Conservation (phyloP, 306 rosid genomes). For the Trichosanthes cucumerina region DNA sequence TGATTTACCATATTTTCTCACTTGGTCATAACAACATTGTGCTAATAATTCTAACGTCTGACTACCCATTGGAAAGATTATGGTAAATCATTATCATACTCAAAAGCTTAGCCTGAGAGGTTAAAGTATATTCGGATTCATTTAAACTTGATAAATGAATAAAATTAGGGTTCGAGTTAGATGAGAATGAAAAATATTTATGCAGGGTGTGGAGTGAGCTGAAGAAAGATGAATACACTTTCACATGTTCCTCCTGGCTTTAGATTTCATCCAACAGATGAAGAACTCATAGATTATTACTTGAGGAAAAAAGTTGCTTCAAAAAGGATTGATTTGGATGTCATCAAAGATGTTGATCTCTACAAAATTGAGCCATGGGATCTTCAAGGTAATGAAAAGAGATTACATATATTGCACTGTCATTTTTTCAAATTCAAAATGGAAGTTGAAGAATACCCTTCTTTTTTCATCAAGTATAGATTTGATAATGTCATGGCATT, state of each 20-base stretch:
- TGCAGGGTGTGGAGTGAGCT: conserved; percentile 31
- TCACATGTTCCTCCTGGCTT: conserved; percentile 90
- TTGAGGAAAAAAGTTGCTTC: conserved; percentile 63
- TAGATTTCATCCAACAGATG: conserved; percentile 90
- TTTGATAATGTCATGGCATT: too few species aligned
- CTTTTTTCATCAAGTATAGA: not conserved
- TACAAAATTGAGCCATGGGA: conserved; percentile 97
- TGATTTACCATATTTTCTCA: too few species aligned
- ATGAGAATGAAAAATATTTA: not conserved
- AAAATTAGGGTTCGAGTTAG: not conserved
- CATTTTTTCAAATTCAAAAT: not conserved
- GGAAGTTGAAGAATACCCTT: not conserved
- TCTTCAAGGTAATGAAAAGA: conserved; percentile 52
- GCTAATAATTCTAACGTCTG: too few species aligned
- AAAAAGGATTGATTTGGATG: conserved; percentile 64
- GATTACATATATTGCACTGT: not conserved
- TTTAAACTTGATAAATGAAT: not conserved
- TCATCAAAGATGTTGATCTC: conserved; percentile 81
- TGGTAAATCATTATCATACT: not conserved
- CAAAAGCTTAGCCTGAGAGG: not conserved
- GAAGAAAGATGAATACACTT: conserved; percentile 43
- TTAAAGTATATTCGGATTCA: not conserved
- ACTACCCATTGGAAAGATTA: not conserved
- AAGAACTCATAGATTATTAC: conserved; percentile 89
- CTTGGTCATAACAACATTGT: too few species aligned